These are phyloP conservation scores for Raphanus sativus DNA, from an alignment of 345 rosid genomes.

Conservation along the genomic window DNA sequence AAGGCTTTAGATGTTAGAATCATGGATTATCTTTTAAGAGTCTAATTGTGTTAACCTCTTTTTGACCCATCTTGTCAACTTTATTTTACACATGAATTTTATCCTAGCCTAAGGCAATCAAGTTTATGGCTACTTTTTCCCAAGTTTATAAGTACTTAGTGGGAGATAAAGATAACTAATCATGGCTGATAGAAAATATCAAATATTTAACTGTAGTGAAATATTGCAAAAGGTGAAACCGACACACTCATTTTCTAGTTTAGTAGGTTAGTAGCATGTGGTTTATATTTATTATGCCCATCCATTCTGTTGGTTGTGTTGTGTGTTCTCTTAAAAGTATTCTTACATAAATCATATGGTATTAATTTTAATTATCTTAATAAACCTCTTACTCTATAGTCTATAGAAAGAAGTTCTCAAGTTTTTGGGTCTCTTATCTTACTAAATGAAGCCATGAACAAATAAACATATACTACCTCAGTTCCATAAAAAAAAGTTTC, in stretches of 20 bases:
- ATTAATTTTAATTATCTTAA: background rate
- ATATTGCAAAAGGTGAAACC: constrained; percentile 28
- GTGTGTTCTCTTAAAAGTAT: constrained; percentile 24
- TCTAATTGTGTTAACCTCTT: constrained; percentile 19
- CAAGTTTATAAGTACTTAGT: constrained; percentile 7
- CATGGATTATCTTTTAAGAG: background rate
- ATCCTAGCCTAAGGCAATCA: constrained; percentile 7
- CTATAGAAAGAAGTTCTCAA: background rate
- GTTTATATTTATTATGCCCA: constrained; percentile 26
- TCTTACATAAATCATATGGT: constrained; percentile 24
- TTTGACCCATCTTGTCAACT: constrained; percentile 37
- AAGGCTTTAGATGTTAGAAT: constrained; percentile 13
- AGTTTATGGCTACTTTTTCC: background rate
- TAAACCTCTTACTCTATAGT: background rate
- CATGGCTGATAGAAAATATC: constrained; percentile 14
- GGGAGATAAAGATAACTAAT: constrained; percentile 25
- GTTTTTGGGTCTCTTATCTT: background rate
- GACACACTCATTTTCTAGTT: constrained; percentile 39
- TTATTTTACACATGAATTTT: constrained; percentile 18
- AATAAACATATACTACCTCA: background rate
- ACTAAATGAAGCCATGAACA: background rate
- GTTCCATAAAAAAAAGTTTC: too few relatives aligned
- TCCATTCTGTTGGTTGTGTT: constrained; percentile 22
- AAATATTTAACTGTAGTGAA: constrained; percentile 18
- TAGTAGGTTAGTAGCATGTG: constrained; percentile 28